Base-by-base conservation (phyloP, 345 rosid species). In the Pelargonium nanum region DNA sequence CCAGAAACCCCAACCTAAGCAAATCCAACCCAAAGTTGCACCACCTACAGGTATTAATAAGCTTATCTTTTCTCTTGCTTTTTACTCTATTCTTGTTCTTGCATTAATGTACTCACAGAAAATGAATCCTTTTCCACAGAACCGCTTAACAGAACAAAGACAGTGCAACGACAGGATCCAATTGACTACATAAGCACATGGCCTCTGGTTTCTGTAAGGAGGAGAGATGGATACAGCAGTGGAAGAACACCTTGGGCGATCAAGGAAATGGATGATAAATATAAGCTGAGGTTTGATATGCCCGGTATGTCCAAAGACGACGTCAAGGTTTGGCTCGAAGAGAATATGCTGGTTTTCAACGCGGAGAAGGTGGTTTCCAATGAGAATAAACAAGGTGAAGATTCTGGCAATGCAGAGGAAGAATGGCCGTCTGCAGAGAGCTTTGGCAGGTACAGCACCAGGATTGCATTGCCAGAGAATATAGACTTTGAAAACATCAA, bases 391-490 rank as follows among this genome's bases (percentile, higher is more conserved):
- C 57, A 57, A n/a, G 30, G 63, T 17, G 61, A 22, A 7, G 23
- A n/a, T 40, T 40, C 22, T 54, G 63, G n/a, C 2, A 67, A 24
- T 34, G 58, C 20, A 0, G 77, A 66, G 24, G 76, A 62, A 5
- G 75, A 60, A 19, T 72, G 76, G 52, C 59, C n/a, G n/a, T n/a
- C 55, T 0, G 74, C 28, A 7, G 64, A 69, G 74, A 57, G 74
- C 25, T 67, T 66, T 5, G 74, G 71, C 24, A 77, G 70, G 40
- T 80, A 74, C 34, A 51, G 66, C 32, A 19, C 61, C 17, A 67
- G 79, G 60, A 76, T 77, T 50, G 81, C 75, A 0, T 30, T 80
- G 71, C 79, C 79, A 3, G 81, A 76, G 54, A 74, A 69, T 34
- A 40, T 74, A 13, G 63, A 71, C 62, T 71, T 74, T 22, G 74